Evolutionary conservation across 1,284 basidiomycete species (phyloP), one percentile per base, ranked within the genome.

Genomic region (Ganoderma multipileum): DNA sequence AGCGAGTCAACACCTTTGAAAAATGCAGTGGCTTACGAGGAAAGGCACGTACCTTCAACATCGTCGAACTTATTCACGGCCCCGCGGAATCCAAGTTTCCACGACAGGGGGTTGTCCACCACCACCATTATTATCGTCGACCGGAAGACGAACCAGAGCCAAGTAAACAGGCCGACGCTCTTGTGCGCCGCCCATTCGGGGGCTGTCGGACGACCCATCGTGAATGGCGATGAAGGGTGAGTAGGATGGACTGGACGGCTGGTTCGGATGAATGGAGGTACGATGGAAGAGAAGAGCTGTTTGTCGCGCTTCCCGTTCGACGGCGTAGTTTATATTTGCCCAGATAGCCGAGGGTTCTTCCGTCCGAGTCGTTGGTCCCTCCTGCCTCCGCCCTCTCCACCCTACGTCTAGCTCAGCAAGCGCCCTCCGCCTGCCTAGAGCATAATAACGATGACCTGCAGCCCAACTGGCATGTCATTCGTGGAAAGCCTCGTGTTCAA

Each of bases 81-180:
- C n/a, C 55, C 55, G 42, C 36, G 54, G n/a, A 44, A n/a, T 3
- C 66, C 61, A 12, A 59, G 50, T 8, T 26, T 28, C 66, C 66
- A 67, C 26, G 39, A n/a, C 2, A 67, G 36, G 6, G 66, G 66
- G 18, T 63, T 67, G 61, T 67, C 66, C 36, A 63, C 61, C 4
- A 67, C 61, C 30, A 59, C 9, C 61, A 61, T 63, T 7, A 67
- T 42, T 28, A 42, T 60, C 6, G 42, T 52, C 11, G 66, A 63
- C 14, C 66, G 66, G 23, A 67, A 28, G 16, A 44, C 33, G 55
- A 54, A 58, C 61, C 30, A 63, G 18, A 67, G 50, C 61, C 66
- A 61, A 33, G 47, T 18, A 4, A 60, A 23, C 9, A 60, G 16
- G 20, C 36, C 28, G 14, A 60, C 28, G 16, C 61, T 42, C 42